Evolutionary conservation across 139 green algal species (phyloP).

Genomic region (Chlorella vulgaris): DNA sequence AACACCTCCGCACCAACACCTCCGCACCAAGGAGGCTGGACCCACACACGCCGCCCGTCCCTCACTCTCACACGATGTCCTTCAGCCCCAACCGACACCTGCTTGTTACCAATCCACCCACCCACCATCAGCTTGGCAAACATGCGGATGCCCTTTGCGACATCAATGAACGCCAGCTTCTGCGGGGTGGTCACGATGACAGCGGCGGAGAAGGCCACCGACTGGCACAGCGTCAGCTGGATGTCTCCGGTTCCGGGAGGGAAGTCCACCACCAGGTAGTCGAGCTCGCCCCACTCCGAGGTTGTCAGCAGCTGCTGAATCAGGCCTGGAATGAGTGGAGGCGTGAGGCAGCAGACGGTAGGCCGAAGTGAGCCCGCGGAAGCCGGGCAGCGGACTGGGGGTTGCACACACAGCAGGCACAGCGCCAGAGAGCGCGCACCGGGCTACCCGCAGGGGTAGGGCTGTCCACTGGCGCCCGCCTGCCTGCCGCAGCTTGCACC

Average conservation of each 20-base stretch:
- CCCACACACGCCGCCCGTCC: neutral
- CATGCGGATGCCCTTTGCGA: slow-evolving; percentile 99
- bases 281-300: slow-evolving; percentile 92
- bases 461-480: neutral
- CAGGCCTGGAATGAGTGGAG: slow-evolving; percentile 58
- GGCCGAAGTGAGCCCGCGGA: neutral
- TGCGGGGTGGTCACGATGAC: slow-evolving; percentile 99
- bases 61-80: neutral
- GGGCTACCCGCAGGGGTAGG: no score
- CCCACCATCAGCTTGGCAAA: slow-evolving; percentile 88
- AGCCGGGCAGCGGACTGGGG: no score
- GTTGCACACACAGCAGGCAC: no score
- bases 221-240: slow-evolving; percentile 97
- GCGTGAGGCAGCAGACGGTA: no score
- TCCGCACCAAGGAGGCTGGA: neutral
- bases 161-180: slow-evolving; percentile 98
- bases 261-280: slow-evolving; percentile 99
- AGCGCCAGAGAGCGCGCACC: no score
- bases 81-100: neutral
- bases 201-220: slow-evolving; percentile 89
- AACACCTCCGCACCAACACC: neutral
- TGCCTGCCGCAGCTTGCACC: neutral
- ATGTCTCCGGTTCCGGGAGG: slow-evolving; percentile 98
- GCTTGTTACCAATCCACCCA: neutral
- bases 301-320: slow-evolving; percentile 96